These are phyloP conservation scores for Kazachstania africana DNA, from an alignment of 805 yeast species.

Conservation along the genomic window DNA sequence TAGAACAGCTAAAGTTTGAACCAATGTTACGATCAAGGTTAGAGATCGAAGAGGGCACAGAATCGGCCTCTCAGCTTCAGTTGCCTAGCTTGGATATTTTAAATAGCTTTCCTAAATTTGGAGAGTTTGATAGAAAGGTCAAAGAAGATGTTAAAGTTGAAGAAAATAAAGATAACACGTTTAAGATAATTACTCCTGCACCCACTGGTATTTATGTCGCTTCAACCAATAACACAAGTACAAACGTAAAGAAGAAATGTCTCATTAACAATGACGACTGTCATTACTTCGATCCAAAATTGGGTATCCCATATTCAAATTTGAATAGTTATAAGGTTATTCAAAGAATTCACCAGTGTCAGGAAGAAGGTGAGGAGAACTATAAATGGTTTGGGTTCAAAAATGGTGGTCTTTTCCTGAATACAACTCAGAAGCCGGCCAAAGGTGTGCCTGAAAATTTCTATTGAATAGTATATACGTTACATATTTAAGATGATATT, in stretches of 20 bases:
- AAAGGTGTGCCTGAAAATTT: slow-evolving; percentile 86
- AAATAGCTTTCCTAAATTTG: slow-evolving; percentile 42
- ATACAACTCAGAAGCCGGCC: slow-evolving; percentile 44
- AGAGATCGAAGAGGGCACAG: slow-evolving; percentile 19
- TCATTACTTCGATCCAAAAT: slow-evolving; percentile 74
- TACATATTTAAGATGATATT: background rate
- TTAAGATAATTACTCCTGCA: slow-evolving; percentile 51
- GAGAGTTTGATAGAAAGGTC: slow-evolving; percentile 35
- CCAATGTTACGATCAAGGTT: slow-evolving; percentile 2
- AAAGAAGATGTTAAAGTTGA: slow-evolving; percentile 34
- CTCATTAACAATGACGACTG: slow-evolving; percentile 58
- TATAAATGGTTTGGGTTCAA: slow-evolving; percentile 40
- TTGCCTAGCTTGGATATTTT: slow-evolving; percentile 28
- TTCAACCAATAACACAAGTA: slow-evolving; percentile 48
- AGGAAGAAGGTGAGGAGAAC: slow-evolving; percentile 41
- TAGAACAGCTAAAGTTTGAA: too few species aligned
- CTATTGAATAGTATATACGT: too few species aligned
- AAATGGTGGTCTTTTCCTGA: slow-evolving; percentile 37
- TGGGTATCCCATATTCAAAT: slow-evolving; percentile 77
- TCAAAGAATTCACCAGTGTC: slow-evolving; percentile 37
- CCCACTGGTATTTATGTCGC: slow-evolving; percentile 55
- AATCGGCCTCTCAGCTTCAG: background rate
- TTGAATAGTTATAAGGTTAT: slow-evolving; percentile 70
- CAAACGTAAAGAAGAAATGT: slow-evolving; percentile 54
- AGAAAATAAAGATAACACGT: slow-evolving; percentile 36